Conservation (phyloP, 2,329 filamentous ascomycete species). For the Cladophialophora chaetospira region DNA sequence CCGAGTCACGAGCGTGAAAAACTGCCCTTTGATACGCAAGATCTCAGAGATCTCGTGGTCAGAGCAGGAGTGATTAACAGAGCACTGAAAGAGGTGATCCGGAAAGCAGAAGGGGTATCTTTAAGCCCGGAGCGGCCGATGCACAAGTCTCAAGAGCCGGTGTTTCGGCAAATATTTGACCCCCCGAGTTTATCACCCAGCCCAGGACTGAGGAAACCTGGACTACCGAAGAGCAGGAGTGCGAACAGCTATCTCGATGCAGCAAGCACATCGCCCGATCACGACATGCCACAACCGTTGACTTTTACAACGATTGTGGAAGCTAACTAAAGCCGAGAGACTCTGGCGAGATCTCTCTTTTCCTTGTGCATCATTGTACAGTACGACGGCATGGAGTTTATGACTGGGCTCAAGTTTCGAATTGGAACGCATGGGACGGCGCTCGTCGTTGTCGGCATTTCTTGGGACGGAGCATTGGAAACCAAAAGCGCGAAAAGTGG, state of each 20-base stretch:
- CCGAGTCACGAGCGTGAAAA: slow-evolving; percentile 45
- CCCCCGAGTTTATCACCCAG: slow-evolving; percentile 42
- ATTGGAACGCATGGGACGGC: slow-evolving; percentile 24
- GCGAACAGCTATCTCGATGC: slow-evolving; percentile 36
- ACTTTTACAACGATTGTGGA: slow-evolving; percentile 26
- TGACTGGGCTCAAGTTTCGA: slow-evolving; percentile 9
- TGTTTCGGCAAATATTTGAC: slow-evolving; percentile 53
- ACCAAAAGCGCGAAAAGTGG: slow-evolving; percentile 10
- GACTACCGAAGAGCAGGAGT: slow-evolving; percentile 35
- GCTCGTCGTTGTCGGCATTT: slow-evolving; percentile 22
- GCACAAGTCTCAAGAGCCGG: slow-evolving; percentile 42
- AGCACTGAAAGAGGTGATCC: slow-evolving; percentile 52
- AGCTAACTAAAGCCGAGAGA: slow-evolving; percentile 21
- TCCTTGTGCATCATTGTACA: slow-evolving; percentile 25
- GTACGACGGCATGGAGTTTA: slow-evolving; percentile 30
- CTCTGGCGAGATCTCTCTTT: slow-evolving; percentile 2
- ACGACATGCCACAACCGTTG: slow-evolving; percentile 26
- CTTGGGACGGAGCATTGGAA: slow-evolving; percentile 18
- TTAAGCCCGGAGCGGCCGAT: slow-evolving; percentile 33
- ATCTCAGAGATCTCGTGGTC: slow-evolving; percentile 62
- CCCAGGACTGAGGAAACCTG: slow-evolving; percentile 29
- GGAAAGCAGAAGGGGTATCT: slow-evolving; percentile 51
- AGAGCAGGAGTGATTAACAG: slow-evolving; percentile 53
- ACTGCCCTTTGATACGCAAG: slow-evolving; percentile 67
- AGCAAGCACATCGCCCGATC: slow-evolving; percentile 31